Evolutionary conservation across 2,329 filamentous ascomycete species (phyloP), one percentile per base, ranked within the genome.

Genomic region (Aspergillus awamori): DNA sequence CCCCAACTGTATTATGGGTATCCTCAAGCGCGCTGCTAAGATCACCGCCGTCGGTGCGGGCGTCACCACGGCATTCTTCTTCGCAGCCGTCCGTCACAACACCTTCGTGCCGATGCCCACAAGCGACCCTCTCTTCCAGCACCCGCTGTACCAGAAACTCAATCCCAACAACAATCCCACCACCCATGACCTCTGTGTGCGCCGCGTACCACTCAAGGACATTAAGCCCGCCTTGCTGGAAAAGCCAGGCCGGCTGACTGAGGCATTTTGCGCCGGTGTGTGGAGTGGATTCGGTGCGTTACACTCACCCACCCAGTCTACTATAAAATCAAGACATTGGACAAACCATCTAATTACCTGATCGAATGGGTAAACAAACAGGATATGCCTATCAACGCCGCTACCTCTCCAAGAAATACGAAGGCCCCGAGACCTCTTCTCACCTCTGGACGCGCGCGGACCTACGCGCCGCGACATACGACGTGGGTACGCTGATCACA

Each of bases 181-280:
- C 0, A 84, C 84, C 0, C 83, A 89, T 60, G 89, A 92, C 70
- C 76, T 89, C 10, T 88, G 85, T 67, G 78, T 90, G 65, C 85
- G 86, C 65, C 82, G 81, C 38, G 81, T 92, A 0, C 86, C 88
- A 0, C 71, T 92, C 53, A 79, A 78, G 51, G 85, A 87, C 70
- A 86, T 92, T 63, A 83, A 85, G 30, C 87, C 89, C 0, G 84
- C 88, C 64, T 78, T 92, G 57, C 76, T 91, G 13, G 80, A 89
- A 69, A 82, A 85, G 65, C 86, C 84, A 70, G 81, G 83, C 33
- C 81, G 86, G 65, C 78, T 91, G 53, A 83, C 84, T 1, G 81
- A 89, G 67, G 86, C 85, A 65, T 90, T 90, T 71, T 89, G 87
- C 71, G 85, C 86, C 11, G 87, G 87, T 48, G 77, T 90, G 53